Conservation (phyloP, 371 early-diverging fungal species). For the Rhizopus stolonifer region DNA sequence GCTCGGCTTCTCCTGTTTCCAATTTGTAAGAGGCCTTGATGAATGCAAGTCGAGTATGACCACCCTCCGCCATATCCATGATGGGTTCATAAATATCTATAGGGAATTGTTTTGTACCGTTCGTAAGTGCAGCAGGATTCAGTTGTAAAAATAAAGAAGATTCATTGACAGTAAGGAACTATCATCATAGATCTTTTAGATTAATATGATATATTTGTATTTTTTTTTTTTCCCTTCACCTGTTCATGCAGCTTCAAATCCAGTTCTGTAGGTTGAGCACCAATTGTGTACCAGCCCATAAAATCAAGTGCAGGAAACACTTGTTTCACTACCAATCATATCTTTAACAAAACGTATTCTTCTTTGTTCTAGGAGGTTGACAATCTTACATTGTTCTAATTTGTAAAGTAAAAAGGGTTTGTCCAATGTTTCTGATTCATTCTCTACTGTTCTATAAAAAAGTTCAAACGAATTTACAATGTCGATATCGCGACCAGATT, state of each 20-base stretch:
- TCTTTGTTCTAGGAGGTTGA: no score
- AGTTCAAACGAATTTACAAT: constrained; percentile 84
- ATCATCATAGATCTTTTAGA: no score
- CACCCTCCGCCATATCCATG: constrained; percentile 62
- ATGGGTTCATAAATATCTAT: constrained; percentile 79
- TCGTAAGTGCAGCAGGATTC: constrained; percentile 57
- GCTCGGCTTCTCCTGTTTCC: constrained; percentile 83
- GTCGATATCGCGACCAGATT: constrained; percentile 80
- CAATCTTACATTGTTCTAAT: constrained; percentile 77
- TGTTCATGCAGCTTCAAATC: constrained; percentile 77
- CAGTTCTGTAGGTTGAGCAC: constrained; percentile 53
- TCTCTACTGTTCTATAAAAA: constrained; percentile 42
- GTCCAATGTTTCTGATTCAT: constrained; percentile 51
- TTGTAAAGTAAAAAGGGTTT: constrained; percentile 66
- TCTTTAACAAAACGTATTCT: no score
- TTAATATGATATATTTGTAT: no score
- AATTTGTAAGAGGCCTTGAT: constrained; percentile 70
- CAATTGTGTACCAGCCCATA: constrained; percentile 85
- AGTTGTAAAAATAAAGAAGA: constrained; percentile 76
- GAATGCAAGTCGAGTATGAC: constrained; percentile 61
- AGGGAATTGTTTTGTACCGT: constrained; percentile 64
- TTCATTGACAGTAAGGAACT: constrained; percentile 76
- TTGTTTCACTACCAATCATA: constrained; percentile 64
- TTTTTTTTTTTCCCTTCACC: constrained; percentile 34
- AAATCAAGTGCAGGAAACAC: constrained; percentile 84